Evolutionary conservation across 345 rosid species (phyloP), one percentile per base, ranked within the genome.

Genomic region (Dipteronia sinensis): DNA sequence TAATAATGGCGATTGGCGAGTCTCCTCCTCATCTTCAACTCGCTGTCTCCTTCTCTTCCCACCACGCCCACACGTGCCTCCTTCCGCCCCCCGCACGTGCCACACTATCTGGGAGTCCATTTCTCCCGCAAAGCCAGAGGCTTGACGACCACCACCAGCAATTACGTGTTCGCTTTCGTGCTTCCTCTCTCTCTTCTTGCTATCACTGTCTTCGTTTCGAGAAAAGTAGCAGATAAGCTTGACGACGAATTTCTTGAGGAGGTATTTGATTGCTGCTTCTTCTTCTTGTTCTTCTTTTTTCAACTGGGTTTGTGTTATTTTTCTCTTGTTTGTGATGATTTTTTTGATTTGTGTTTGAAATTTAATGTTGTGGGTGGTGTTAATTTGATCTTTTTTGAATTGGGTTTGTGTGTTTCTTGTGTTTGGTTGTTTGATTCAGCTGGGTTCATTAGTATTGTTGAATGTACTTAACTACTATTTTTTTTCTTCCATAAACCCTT

Each of bases 101-200:
- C 47, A 2, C 5, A 66, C 65, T 11, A 64, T 6, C 66, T 77
- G 58, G 79, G 67, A 22, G 56, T 73, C 49, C 51, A 68, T 40
- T 64, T 87, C 75, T 40, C 82, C 74, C 79, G 72, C 75, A 77
- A 62, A 70, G 68, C 27, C 6, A 78, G 88, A 83, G 85, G 86
- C 4, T 61, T 81, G 74, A 70, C 80, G 20, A 59, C 64, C 63
- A 88, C 87, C 81, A 65, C 85, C 73, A 83, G 67, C 82, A 90
- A 86, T 89, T 89, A 88, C 80, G 71, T 86, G n/a, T 82, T 87
- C 49, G 98, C 98, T 0, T 79, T 92, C 79, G 83, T 85, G 49
- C 78, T 95, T 42, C 99, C 97, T 7, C 79, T 93, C 19, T n/a
- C 97, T 71, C 94, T 95, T 55, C 85, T 95, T 15, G 89, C 87